A percentile compares a stretch with the other conserved stretches of the same genome.
Evolutionary conservation across 2,329 filamentous ascomycete genomes (phyloP).

Genomic region (Westerdykella sp.): DNA sequence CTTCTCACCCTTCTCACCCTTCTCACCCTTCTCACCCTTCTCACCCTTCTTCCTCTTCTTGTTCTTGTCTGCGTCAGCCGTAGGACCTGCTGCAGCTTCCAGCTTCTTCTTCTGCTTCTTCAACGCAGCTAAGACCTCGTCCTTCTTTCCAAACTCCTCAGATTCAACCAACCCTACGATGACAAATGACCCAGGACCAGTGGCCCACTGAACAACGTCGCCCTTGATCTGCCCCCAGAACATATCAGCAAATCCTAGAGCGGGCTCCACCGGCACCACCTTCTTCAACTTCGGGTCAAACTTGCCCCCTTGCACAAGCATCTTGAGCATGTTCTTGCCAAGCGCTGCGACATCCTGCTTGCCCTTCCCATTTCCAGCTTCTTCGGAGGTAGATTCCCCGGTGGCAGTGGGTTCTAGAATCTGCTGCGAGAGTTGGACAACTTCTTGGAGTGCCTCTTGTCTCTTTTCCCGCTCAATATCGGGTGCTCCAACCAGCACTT

Average conservation of each 20-base stretch:
- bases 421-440: conserved; percentile 43
- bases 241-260: conserved; percentile 71
- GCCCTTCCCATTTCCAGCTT: conserved; percentile 18
- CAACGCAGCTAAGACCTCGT: conserved; percentile 62
- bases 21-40: conserved; percentile 38
- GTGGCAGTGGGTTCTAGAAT: conserved; percentile 34
- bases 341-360: conserved; percentile 56
- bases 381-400: not conserved
- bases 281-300: conserved; percentile 70
- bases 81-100: conserved; percentile 57
- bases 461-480: conserved; percentile 60
- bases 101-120: conserved; percentile 68
- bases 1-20: too few relatives aligned
- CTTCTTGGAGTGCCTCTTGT: conserved; percentile 59
- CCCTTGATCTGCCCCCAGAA: conserved; percentile 78
- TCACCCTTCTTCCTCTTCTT: conserved; percentile 20
- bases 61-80: conserved; percentile 22
- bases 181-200: conserved; percentile 78
- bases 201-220: conserved; percentile 75
- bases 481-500: conserved; percentile 69
- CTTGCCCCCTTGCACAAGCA: conserved; percentile 79
- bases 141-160: conserved; percentile 57
- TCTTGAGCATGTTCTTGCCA: conserved; percentile 83
- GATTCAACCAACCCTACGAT: conserved; percentile 75
- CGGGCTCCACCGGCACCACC: conserved; percentile 64